phyloP scores from a whole-genome alignment of 176 grass and related monocot species.

The Pharus latifolius region DNA sequence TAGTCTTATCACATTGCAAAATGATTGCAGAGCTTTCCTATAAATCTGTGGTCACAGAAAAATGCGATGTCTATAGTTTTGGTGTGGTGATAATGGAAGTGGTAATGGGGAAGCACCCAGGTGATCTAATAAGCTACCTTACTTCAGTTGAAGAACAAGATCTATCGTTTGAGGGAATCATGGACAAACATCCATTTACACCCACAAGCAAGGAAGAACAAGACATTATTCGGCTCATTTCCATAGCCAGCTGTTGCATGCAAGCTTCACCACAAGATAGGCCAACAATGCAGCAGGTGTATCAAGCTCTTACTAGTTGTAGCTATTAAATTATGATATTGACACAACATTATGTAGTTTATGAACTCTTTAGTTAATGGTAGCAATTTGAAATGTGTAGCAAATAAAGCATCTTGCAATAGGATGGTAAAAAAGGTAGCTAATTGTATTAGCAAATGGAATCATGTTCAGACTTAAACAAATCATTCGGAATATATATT shows the following conservation, averaged over 20 bases:
- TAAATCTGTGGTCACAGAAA: neutral
- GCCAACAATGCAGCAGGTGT: slow-evolving; percentile 9
- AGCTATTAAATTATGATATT: neutral
- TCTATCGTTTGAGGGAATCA: neutral
- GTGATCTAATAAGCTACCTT: neutral
- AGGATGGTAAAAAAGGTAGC: no score
- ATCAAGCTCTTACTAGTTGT: neutral
- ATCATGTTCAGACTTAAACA: no score
- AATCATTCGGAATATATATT: no score
- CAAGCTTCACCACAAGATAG: neutral
- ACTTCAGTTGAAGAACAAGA: neutral
- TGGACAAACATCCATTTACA: neutral
- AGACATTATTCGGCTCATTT: neutral
- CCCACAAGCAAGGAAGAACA: neutral
- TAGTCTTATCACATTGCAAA: no score
- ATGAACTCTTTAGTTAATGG: no score
- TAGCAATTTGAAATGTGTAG: no score
- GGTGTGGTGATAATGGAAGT: neutral
- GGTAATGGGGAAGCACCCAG: neutral
- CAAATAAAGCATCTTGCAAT: no score
- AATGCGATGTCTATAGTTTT: neutral
- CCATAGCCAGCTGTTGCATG: neutral
- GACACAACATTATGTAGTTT: no score
- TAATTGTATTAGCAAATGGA: no score
- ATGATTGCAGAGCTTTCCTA: neutral